phyloP scores from a whole-genome alignment of 2,329 filamentous ascomycete genomes.

The Rachicladosporium sp. region DNA sequence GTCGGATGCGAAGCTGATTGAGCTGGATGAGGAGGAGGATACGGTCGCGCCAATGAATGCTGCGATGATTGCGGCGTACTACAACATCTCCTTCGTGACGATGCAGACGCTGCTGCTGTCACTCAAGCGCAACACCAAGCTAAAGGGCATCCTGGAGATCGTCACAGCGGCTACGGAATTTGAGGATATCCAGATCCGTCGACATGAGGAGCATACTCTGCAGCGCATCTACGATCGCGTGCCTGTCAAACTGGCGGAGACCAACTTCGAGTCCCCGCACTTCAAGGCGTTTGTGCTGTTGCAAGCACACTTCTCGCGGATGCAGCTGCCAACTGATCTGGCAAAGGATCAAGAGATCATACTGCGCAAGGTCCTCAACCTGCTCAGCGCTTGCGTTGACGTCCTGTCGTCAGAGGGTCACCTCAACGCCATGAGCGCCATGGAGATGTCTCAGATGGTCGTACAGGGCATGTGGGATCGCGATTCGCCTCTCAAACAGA shows the following conservation, averaged over 20 bases:
- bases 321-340: conserved; percentile 91
- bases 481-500: conserved; percentile 92
- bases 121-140: conserved; percentile 74
- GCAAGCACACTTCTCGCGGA: conserved; percentile 92
- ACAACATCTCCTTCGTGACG: conserved; percentile 97
- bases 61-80: conserved; percentile 96
- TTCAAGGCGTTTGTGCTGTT: conserved; percentile 98
- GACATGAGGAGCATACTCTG: conserved; percentile 79
- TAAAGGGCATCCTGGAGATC: conserved; percentile 95
- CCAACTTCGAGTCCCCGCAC: conserved; percentile 81
- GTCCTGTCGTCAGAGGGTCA: conserved; percentile 92
- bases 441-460: conserved; percentile 99
- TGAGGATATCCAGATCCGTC: conserved; percentile 83
- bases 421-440: conserved; percentile 92
- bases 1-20: conserved; percentile 85
- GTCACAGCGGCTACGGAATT: conserved; percentile 95
- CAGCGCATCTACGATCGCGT: conserved; percentile 88
- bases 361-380: conserved; percentile 68
- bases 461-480: conserved; percentile 99
- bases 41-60: conserved; percentile 81
- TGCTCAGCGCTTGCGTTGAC: conserved; percentile 86
- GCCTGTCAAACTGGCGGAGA: conserved; percentile 87
- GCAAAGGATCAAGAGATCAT: conserved; percentile 92
- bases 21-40: conserved; percentile 80
- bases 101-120: conserved; percentile 98